Evolutionary conservation across 1,284 basidiomycete species (phyloP).

Genomic region (Trametes hirsuta): DNA sequence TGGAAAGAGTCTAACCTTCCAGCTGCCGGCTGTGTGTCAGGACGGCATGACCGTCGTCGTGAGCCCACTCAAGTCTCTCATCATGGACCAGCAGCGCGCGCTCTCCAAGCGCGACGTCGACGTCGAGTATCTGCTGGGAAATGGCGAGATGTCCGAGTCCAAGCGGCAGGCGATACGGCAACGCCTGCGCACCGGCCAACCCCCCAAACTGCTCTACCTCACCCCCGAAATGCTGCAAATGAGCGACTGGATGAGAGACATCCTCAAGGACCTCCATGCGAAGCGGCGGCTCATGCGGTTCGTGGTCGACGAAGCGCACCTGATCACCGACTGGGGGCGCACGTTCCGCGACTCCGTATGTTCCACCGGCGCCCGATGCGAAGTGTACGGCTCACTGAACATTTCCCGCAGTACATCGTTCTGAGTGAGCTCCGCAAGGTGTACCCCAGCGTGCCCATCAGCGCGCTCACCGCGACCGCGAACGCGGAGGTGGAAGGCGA

Average conservation of each 20-base stretch:
- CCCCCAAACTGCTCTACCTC: slow-evolving; percentile 81
- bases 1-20: slow-evolving; percentile 88
- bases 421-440: slow-evolving; percentile 71
- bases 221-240: slow-evolving; percentile 89
- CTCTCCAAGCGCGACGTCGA: slow-evolving; percentile 71
- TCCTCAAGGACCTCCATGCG: slow-evolving; percentile 62
- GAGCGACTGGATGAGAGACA: slow-evolving; percentile 57
- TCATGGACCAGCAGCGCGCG: slow-evolving; percentile 86
- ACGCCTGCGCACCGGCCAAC: slow-evolving; percentile 45
- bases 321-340: slow-evolving; percentile 86
- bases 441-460: slow-evolving; percentile 86
- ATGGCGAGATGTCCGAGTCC: slow-evolving; percentile 48
- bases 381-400: slow-evolving; percentile 5
- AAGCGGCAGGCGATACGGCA: slow-evolving; percentile 42
- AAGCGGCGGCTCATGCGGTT: slow-evolving; percentile 78
- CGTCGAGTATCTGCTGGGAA: slow-evolving; percentile 71
- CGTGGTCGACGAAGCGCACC: slow-evolving; percentile 96
- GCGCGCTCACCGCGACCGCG: slow-evolving; percentile 96
- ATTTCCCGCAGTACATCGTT: slow-evolving; percentile 57
- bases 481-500: slow-evolving; percentile 79
- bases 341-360: slow-evolving; percentile 79
- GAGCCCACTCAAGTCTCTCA: slow-evolving; percentile 88
- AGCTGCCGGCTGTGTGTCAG: slow-evolving; percentile 85
- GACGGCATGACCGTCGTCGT: slow-evolving; percentile 88
- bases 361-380: slow-evolving; percentile 10